phyloP scores from a whole-genome alignment of 306 rosid genomes.

The Sechiopsis laciniata region DNA sequence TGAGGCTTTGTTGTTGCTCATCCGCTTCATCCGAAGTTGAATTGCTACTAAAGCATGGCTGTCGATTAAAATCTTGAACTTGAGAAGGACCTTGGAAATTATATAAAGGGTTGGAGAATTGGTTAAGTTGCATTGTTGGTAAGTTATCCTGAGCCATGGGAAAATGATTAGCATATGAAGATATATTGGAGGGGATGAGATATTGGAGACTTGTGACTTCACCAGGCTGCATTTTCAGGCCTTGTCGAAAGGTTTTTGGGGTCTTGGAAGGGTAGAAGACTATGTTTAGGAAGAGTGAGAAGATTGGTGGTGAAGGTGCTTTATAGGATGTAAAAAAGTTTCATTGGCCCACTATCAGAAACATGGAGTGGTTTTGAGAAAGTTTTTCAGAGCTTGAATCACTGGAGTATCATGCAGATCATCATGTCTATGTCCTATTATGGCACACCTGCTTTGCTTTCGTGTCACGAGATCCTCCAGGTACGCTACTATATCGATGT shows the following conservation, averaged over 20 bases:
- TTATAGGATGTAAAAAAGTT: slow-evolving; percentile 16
- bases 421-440: slow-evolving; percentile 18
- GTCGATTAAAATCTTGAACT: slow-evolving; percentile 39
- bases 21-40: slow-evolving; percentile 89
- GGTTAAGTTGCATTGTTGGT: slow-evolving; percentile 40
- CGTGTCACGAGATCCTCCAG: slow-evolving; percentile 16
- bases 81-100: slow-evolving; percentile 36
- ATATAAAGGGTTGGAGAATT: slow-evolving; percentile 35
- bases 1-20: slow-evolving; percentile 56
- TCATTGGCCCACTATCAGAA: slow-evolving; percentile 20
- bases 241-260: slow-evolving; percentile 17
- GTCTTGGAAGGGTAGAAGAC: slow-evolving; percentile 8
- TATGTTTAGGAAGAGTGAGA: slow-evolving; percentile 14
- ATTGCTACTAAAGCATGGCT: slow-evolving; percentile 58
- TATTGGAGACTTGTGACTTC: slow-evolving; percentile 50
- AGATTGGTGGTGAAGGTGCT: slow-evolving; percentile 21
- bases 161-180: slow-evolving; percentile 30
- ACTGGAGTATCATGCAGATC: slow-evolving; percentile 21
- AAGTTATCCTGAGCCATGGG: slow-evolving; percentile 34
- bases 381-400: slow-evolving; percentile 18
- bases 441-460: slow-evolving; percentile 12
- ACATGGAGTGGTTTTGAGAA: slow-evolving; percentile 22
- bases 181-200: slow-evolving; percentile 44
- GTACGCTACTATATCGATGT: slow-evolving; percentile 19
- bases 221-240: slow-evolving; percentile 52